A percentile compares a stretch with the other conserved stretches of the same genome.
These are phyloP conservation scores for Penicillium rolfsii DNA, from an alignment of 2,329 filamentous ascomycete species.

Conservation along the genomic window DNA sequence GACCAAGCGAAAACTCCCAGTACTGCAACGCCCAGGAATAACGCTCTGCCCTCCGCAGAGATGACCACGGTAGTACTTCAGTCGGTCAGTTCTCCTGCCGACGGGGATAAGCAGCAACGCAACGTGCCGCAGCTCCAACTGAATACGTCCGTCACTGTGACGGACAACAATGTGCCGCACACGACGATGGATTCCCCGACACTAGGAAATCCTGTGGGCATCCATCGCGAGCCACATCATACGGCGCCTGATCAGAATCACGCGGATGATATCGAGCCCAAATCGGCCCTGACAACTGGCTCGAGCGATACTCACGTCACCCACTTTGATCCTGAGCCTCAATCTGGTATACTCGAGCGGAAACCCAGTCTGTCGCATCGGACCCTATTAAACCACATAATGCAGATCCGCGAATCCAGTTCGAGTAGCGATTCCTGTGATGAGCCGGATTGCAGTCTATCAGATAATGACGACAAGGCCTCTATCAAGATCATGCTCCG, in stretches of 20 bases:
- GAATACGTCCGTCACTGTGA: conserved; percentile 27
- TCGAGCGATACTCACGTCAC: conserved; percentile 66
- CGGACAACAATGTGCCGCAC: conserved; percentile 22
- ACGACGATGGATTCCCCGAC: conserved; percentile 50
- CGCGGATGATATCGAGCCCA: conserved; percentile 18
- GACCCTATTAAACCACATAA: conserved; percentile 54
- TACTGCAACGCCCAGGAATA: neutral
- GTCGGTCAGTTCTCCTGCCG: conserved; percentile 10
- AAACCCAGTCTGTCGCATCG: conserved; percentile 40
- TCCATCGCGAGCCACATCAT: conserved; percentile 11
- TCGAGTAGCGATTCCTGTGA: conserved; percentile 47
- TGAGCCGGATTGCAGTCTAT: conserved; percentile 44
- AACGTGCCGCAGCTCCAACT: conserved; percentile 33
- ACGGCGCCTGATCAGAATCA: neutral
- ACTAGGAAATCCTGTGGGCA: conserved; percentile 37
- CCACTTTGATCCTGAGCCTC: conserved; percentile 70
- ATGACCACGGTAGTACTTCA: conserved; percentile 32
- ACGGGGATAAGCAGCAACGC: conserved; percentile 20
- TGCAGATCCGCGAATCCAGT: conserved; percentile 53
- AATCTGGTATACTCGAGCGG: conserved; percentile 57
- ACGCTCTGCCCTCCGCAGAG: conserved; percentile 20
- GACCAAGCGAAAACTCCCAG: neutral
- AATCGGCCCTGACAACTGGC: conserved; percentile 57
- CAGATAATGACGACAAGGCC: conserved; percentile 56
- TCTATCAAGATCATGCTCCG: conserved; percentile 61